Evolutionary conservation across 805 yeast genomes (phyloP).

Genomic region (Metschnikowia anglica): DNA sequence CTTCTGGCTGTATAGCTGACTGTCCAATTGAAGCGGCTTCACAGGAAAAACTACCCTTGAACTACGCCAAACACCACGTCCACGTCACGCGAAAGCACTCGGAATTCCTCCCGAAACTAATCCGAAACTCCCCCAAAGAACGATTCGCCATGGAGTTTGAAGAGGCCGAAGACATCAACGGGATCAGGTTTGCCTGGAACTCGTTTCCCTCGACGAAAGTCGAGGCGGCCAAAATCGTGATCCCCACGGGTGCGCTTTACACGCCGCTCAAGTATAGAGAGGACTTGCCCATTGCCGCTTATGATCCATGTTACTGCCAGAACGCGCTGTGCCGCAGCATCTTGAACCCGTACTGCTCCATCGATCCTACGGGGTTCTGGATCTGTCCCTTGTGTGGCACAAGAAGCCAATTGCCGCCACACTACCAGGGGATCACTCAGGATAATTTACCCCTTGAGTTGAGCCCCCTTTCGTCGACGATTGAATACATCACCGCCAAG

Average conservation of each 20-base stretch:
- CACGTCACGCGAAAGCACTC: too few species aligned
- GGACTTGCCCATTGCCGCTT: slow-evolving; percentile 72
- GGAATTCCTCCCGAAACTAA: neutral
- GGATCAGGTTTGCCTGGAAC: slow-evolving; percentile 51
- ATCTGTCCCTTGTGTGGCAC: slow-evolving; percentile 78
- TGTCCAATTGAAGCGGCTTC: too few species aligned
- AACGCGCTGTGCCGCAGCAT: slow-evolving; percentile 76
- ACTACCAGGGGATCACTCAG: slow-evolving; percentile 72
- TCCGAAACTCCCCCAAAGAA: neutral
- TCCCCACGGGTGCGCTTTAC: slow-evolving; percentile 91
- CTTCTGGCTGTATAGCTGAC: too few species aligned
- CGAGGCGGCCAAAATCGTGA: slow-evolving; percentile 88
- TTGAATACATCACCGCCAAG: slow-evolving; percentile 80
- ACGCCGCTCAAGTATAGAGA: slow-evolving; percentile 87
- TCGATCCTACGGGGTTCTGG: slow-evolving; percentile 82
- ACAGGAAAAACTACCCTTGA: too few species aligned
- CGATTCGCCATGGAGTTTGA: slow-evolving; percentile 45
- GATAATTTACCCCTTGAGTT: slow-evolving; percentile 83
- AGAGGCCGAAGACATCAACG: slow-evolving; percentile 46
- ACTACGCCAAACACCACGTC: too few species aligned
- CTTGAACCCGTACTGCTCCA: slow-evolving; percentile 81
- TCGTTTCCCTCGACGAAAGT: slow-evolving; percentile 85
- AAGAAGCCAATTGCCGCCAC: slow-evolving; percentile 79
- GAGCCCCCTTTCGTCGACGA: slow-evolving; percentile 64
- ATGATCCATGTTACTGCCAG: slow-evolving; percentile 84